Conservation (phyloP, 2,329 filamentous ascomycete species). For the Geosmithia morbida region DNA sequence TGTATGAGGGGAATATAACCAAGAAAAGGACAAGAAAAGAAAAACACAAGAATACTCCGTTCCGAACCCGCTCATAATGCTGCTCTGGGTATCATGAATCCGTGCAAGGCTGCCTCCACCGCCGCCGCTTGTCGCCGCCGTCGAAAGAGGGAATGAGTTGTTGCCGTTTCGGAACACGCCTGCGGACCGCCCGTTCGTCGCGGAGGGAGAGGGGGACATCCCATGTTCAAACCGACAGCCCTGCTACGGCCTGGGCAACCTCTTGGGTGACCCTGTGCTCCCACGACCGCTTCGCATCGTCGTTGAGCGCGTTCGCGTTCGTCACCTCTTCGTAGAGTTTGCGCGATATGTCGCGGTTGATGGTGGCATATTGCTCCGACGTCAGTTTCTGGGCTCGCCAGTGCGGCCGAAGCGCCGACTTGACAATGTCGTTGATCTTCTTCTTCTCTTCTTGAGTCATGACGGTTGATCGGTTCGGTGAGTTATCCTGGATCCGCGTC, state of each 20-base stretch:
- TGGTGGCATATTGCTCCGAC: conserved; percentile 80
- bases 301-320: conserved; percentile 42
- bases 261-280: conserved; percentile 66
- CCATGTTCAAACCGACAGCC: conserved; percentile 29
- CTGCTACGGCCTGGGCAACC: conserved; percentile 59
- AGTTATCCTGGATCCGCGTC: conserved; percentile 44
- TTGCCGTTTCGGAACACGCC: background rate
- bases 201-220: background rate
- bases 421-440: conserved; percentile 79
- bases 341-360: conserved; percentile 81
- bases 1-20: too few relatives aligned
- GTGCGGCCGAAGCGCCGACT: conserved; percentile 64
- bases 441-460: conserved; percentile 76
- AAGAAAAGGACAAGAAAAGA: background rate
- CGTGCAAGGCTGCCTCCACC: background rate
- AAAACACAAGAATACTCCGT: background rate
- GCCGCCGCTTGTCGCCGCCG: too few relatives aligned
- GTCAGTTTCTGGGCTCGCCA: conserved; percentile 69
- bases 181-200: too few relatives aligned
- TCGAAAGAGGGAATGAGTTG: background rate
- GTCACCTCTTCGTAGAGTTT: conserved; percentile 65
- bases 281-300: conserved; percentile 53
- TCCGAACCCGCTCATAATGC: background rate
- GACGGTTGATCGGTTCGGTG: conserved; percentile 42
- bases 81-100: conserved; percentile 2